Conservation (phyloP, 495 filamentous ascomycete species). For the Aspergillus olivimuriae region DNA sequence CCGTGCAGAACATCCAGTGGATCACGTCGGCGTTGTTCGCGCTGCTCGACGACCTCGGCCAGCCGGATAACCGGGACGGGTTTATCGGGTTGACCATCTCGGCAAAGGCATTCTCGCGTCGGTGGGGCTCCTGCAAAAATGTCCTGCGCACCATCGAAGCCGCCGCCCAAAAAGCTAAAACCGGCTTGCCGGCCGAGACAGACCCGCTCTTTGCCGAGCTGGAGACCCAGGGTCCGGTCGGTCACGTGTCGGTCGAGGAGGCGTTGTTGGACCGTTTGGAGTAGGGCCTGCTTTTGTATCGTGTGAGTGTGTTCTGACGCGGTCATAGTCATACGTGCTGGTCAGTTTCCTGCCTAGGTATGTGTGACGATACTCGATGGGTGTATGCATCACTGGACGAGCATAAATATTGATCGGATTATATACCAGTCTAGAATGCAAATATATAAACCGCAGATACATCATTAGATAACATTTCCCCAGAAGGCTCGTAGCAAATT, state of each 20-base stretch:
- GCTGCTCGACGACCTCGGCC: slow-evolving; percentile 21
- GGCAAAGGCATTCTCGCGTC: slow-evolving; percentile 20
- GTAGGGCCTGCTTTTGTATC: not conserved
- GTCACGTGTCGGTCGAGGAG: not conserved
- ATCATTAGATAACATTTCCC: no score
- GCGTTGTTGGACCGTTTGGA: slow-evolving; percentile 3
- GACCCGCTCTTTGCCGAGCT: slow-evolving; percentile 15
- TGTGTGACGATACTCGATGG: no score
- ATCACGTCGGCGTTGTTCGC: slow-evolving; percentile 25
- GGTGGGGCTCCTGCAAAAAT: slow-evolving; percentile 23
- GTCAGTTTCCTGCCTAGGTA: no score
- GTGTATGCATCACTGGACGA: no score
- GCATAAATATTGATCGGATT: no score
- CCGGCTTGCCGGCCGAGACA: slow-evolving; percentile 21
- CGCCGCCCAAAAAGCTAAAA: slow-evolving; percentile 18
- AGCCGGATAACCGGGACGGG: slow-evolving; percentile 17
- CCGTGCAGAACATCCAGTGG: slow-evolving; percentile 20
- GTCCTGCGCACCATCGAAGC: slow-evolving; percentile 22
- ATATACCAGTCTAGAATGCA: no score
- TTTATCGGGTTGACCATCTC: slow-evolving; percentile 22
- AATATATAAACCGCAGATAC: no score
- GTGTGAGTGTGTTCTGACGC: no score
- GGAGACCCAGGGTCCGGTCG: not conserved
- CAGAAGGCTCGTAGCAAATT: no score
- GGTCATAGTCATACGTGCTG: no score